Conservation (phyloP, 1,284 basidiomycete genomes). For the Stygiomarasmius scandens region DNA sequence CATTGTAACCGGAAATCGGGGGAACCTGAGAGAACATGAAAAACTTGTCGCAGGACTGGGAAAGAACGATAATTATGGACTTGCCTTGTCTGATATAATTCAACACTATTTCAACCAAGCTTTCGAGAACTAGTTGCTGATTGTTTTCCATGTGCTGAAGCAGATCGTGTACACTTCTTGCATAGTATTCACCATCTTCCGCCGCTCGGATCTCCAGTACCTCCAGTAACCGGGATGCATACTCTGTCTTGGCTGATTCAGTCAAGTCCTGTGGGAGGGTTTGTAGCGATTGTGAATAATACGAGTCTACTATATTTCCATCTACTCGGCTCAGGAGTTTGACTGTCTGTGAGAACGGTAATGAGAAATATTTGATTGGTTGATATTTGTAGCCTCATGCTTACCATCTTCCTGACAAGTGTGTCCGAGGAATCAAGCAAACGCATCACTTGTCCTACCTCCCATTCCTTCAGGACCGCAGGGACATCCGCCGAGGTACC, state of each 20-base stretch:
- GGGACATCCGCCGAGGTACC: constrained; percentile 54
- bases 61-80: not conserved
- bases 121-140: constrained; percentile 47
- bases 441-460: constrained; percentile 70
- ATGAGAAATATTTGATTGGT: not conserved
- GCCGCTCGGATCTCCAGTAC: constrained; percentile 49
- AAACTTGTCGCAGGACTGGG: constrained; percentile 7
- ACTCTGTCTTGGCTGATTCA: constrained; percentile 38
- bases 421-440: constrained; percentile 61
- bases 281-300: constrained; percentile 51
- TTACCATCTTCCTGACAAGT: constrained; percentile 61
- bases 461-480: constrained; percentile 61
- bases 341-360: constrained; percentile 48
- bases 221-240: constrained; percentile 56
- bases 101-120: constrained; percentile 56
- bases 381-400: constrained; percentile 13
- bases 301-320: constrained; percentile 53
- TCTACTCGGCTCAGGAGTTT: constrained; percentile 59
- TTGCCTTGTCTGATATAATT: constrained; percentile 50
- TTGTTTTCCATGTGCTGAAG: constrained; percentile 42
- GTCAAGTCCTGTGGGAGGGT: constrained; percentile 37
- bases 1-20: constrained; percentile 49
- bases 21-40: constrained; percentile 35
- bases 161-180: constrained; percentile 50
- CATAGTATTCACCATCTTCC: constrained; percentile 62